phyloP scores from a whole-genome alignment of 768 basidiomycete genomes.

The Leccinum imitatum region DNA sequence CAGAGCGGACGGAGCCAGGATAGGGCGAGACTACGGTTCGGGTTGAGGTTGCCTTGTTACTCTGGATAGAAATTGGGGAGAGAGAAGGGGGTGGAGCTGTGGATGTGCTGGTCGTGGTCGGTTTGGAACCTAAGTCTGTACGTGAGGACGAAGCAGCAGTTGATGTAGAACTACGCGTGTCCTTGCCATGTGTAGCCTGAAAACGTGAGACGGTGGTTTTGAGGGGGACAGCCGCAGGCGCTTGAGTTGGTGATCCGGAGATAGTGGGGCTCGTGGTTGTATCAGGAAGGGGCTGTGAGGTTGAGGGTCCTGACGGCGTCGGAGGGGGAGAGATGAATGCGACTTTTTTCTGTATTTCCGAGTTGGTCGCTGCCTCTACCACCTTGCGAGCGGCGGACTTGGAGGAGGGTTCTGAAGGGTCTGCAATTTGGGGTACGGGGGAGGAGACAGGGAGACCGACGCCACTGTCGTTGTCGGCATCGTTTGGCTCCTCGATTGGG shows the following conservation, averaged over 20 bases:
- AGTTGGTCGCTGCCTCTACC: constrained; percentile 30
- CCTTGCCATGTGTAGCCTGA: constrained; percentile 70
- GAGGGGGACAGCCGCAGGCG: constrained; percentile 32
- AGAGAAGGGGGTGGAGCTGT: constrained; percentile 57
- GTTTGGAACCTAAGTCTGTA: constrained; percentile 54
- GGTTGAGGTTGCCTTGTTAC: constrained; percentile 57
- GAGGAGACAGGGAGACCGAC: constrained; percentile 36
- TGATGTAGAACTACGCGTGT: constrained; percentile 62
- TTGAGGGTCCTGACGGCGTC: constrained; percentile 51
- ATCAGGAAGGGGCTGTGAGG: constrained; percentile 53
- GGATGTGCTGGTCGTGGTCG: constrained; percentile 43
- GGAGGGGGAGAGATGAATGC: constrained; percentile 84
- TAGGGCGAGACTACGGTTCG: constrained; percentile 66
- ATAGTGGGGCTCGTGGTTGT: constrained; percentile 37
- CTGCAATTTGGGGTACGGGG: constrained; percentile 26
- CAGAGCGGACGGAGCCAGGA: constrained; percentile 71
- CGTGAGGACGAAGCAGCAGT: constrained; percentile 61
- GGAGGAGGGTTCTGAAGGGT: constrained; percentile 25
- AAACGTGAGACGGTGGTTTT: constrained; percentile 79
- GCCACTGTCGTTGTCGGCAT: constrained; percentile 36
- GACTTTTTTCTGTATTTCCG: constrained; percentile 77
- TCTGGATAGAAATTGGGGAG: constrained; percentile 54
- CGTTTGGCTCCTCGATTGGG: constrained; percentile 43
- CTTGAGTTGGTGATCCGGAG: constrained; percentile 30
- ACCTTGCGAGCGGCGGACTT: constrained; percentile 38